phyloP scores from a whole-genome alignment of 495 filamentous ascomycete species.

The Penicillium fimorum region DNA sequence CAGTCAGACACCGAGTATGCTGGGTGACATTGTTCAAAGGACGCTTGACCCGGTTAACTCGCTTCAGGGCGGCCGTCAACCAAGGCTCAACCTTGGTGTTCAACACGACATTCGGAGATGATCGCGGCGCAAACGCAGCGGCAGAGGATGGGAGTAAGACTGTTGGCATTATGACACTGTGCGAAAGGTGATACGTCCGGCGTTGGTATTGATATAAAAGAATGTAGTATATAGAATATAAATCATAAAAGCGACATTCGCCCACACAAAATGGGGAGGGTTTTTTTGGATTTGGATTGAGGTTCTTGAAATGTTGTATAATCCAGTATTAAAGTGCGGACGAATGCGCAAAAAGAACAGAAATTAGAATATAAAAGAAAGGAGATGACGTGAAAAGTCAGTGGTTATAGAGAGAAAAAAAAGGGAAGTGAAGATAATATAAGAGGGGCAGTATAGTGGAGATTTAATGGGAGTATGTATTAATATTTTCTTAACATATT shows the following conservation, averaged over 20 bases:
- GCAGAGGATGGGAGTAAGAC: constrained; percentile 92
- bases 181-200: constrained; percentile 33
- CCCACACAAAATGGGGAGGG: constrained; percentile 42
- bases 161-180: constrained; percentile 72
- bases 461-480: constrained; percentile 1
- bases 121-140: constrained; percentile 92
- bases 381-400: constrained; percentile 43
- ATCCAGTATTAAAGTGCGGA: constrained; percentile 44
- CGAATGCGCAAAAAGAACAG: constrained; percentile 49
- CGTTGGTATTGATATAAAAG: constrained; percentile 29
- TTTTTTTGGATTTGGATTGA: constrained; percentile 14
- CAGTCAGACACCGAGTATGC: constrained; percentile 94
- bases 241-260: constrained; percentile 48
- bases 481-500: not conserved
- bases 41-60: constrained; percentile 96
- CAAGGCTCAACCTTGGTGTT: constrained; percentile 94
- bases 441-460: constrained; percentile 16
- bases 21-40: constrained; percentile 97
- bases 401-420: constrained; percentile 33
- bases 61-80: constrained; percentile 95
- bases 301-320: constrained; percentile 23
- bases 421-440: constrained; percentile 21
- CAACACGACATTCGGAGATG: constrained; percentile 93
- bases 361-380: constrained; percentile 53
- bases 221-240: constrained; percentile 32